phyloP scores from a whole-genome alignment of 176 grass and related monocot species.

The Triticum monococcum region DNA sequence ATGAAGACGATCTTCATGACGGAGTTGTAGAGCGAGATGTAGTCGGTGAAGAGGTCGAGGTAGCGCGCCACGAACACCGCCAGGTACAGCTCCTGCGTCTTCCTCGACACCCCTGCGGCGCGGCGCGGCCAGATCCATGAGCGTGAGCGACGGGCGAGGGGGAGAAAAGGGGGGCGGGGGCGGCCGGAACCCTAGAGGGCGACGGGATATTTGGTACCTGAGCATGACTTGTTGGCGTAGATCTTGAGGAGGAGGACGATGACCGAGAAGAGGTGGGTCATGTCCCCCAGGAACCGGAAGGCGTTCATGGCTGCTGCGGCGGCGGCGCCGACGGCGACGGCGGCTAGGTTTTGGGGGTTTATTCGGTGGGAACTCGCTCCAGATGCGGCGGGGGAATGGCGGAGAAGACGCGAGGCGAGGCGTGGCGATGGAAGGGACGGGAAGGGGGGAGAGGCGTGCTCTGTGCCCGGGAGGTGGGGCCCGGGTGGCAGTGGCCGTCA shows the following conservation, averaged over 20 bases:
- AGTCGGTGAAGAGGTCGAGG: slow-evolving; percentile 84
- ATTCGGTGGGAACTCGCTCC: background rate
- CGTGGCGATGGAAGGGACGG: slow-evolving; percentile 1
- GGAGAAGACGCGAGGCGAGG: background rate
- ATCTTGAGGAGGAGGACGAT: slow-evolving; percentile 99
- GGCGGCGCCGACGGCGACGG: background rate
- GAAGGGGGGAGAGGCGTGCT: background rate
- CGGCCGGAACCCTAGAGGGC: background rate
- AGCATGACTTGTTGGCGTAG: slow-evolving; percentile 97
- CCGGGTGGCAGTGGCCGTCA: background rate
- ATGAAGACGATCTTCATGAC: slow-evolving; percentile 96
- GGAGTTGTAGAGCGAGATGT: slow-evolving; percentile 89
- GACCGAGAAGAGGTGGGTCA: slow-evolving; percentile 96
- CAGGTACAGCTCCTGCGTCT: slow-evolving; percentile 96
- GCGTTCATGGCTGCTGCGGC: slow-evolving; percentile 60
- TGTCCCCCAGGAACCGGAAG: slow-evolving; percentile 89
- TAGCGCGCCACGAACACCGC: slow-evolving; percentile 85
- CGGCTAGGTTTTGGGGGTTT: slow-evolving; percentile 38
- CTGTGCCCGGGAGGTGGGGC: background rate
- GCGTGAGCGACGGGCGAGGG: background rate
- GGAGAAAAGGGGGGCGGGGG: too few relatives aligned
- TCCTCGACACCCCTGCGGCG: slow-evolving; percentile 78
- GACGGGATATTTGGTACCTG: slow-evolving; percentile 36
- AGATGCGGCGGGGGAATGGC: slow-evolving; percentile 44
- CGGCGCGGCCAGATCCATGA: slow-evolving; percentile 36